Conservation (phyloP, 371 early-diverging fungal genomes). For the Rhizopus arrhizus region DNA sequence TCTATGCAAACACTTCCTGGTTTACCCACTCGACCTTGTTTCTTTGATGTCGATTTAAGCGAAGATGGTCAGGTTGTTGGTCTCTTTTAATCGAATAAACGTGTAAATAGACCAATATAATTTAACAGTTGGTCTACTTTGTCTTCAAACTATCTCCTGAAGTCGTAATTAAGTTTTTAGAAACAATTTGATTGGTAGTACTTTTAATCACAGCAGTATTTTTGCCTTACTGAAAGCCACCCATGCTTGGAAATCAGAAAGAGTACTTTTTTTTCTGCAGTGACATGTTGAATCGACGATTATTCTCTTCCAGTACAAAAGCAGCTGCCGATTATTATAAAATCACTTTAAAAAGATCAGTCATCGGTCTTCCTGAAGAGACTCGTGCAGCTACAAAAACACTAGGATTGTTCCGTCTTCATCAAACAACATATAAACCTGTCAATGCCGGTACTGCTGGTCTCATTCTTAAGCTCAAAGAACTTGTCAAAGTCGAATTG, state of each 20-base stretch:
- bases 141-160: no score
- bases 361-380: slow-evolving; percentile 61
- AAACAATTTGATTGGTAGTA: not conserved
- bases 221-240: slow-evolving; percentile 8
- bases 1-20: slow-evolving; percentile 97
- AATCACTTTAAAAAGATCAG: slow-evolving; percentile 60
- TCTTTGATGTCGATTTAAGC: slow-evolving; percentile 95
- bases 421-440: slow-evolving; percentile 64
- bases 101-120: no score
- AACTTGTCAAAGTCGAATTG: slow-evolving; percentile 73
- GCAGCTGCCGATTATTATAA: slow-evolving; percentile 55
- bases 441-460: slow-evolving; percentile 70
- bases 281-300: slow-evolving; percentile 33
- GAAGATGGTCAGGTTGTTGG: slow-evolving; percentile 85
- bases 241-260: slow-evolving; percentile 5
- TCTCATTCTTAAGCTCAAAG: slow-evolving; percentile 79
- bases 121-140: no score
- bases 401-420: slow-evolving; percentile 58
- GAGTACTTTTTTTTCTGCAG: slow-evolving; percentile 1
- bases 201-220: not conserved
- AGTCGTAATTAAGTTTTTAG: no score
- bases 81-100: slow-evolving; percentile 67
- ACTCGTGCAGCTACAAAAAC: slow-evolving; percentile 59
- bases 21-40: slow-evolving; percentile 94
- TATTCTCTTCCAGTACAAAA: slow-evolving; percentile 34